Evolutionary conservation across 1,284 basidiomycete genomes (phyloP), one percentile per base, ranked within the genome.

Genomic region (Ceratorhiza oryzae-sativae): DNA sequence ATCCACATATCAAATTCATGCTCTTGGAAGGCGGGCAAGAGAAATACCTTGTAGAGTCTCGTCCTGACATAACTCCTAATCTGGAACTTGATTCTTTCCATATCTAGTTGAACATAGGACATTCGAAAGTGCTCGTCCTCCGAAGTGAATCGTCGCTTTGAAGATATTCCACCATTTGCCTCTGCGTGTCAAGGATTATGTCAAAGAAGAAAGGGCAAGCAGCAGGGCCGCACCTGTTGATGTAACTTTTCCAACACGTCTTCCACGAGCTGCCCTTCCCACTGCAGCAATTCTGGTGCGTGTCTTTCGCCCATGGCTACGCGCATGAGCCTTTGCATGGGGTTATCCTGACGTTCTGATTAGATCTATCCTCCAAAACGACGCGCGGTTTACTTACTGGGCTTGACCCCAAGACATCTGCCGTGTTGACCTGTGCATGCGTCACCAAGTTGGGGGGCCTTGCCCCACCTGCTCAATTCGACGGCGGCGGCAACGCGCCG

Each of bases 71-170:
- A 97, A 1, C 91, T 91, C 71, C 94, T 82, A 25, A 96, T 88
- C 72, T 96, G 86, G 78, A 93, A 97, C 80, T 94, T 95, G 77
- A 94, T 91, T 49, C 95, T 87, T 80, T 97, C 95, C 77, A 95
- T 88, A 80, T 97, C 95, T 0, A 93, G 95, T 81, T 95, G 93
- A 0, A 94, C 94, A 56, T 97, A 88, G 83, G 94, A 90, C 49
- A 95, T 91, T 74, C 93, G 86, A 76, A 95, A 91, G 78, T 97
- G 94, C 75, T 97, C 94, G 75, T 96, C 94, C 77, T 95, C 93
- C 0, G 89, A 91, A 1, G 92, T 90, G 87, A 85, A 0, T 91
- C 90, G 79, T 95, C 93, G 30, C 87, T 86, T 5, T 90, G 85
- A 27, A 96, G 81, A 13, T 81, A 78, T 15, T 77, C 75, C 13